Conservation (phyloP, 805 yeast species). For the Deakozyma indianensis region DNA sequence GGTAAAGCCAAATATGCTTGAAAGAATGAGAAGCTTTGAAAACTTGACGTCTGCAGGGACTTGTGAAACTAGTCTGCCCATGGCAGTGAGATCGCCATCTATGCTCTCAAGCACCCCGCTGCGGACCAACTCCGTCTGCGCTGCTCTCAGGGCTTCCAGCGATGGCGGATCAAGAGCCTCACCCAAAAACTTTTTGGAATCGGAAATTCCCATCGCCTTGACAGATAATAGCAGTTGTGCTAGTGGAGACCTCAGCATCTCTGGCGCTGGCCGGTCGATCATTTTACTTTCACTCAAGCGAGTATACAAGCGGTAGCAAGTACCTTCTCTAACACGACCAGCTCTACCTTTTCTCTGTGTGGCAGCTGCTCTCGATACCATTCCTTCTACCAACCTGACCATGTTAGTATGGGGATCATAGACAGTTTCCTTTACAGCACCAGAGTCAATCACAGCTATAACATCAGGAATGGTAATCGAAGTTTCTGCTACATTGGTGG, state of each 20-base stretch:
- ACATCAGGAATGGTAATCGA: conserved; percentile 94
- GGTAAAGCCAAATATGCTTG: conserved; percentile 71
- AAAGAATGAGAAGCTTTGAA: conserved; percentile 67
- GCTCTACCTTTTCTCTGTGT: conserved; percentile 93
- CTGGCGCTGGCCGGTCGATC: conserved; percentile 73
- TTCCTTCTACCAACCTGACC: conserved; percentile 57
- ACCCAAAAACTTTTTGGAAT: conserved; percentile 55
- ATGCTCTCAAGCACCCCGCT: conserved; percentile 54
- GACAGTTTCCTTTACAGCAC: conserved; percentile 64
- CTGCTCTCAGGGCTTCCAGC: conserved; percentile 32
- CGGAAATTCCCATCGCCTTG: conserved; percentile 72
- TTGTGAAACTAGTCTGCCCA: conserved; percentile 68
- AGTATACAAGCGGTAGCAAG: conserved; percentile 70
- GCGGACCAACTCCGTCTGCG: conserved; percentile 39
- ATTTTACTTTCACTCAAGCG: conserved; percentile 41
- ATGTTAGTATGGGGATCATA: conserved; percentile 58
- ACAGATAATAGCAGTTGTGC: conserved; percentile 75
- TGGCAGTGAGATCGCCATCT: conserved; percentile 42
- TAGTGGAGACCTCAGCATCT: conserved; percentile 68
- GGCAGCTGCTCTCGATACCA: conserved; percentile 85
- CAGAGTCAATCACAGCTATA: conserved; percentile 81
- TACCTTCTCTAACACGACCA: conserved; percentile 84
- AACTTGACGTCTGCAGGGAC: conserved; percentile 75
- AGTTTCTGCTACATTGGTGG: conserved; percentile 94
- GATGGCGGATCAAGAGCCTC: conserved; percentile 78